Evolutionary conservation across 768 basidiomycete genomes (phyloP).

Genomic region (Floccularia luteovirens): DNA sequence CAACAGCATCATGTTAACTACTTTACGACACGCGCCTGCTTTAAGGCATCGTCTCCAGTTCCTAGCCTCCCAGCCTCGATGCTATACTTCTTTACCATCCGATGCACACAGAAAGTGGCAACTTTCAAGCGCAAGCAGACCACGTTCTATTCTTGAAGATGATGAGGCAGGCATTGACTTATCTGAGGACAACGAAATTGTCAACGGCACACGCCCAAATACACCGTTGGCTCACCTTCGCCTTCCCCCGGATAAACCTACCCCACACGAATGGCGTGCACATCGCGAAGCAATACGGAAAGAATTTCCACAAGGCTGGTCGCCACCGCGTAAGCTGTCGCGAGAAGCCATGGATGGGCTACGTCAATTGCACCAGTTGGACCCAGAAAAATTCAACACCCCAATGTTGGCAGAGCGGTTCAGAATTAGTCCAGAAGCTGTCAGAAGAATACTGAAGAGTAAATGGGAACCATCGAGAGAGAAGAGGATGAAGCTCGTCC

Average conservation of each 20-base stretch:
- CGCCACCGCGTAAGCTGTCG: constrained; percentile 72
- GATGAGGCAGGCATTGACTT: constrained; percentile 36
- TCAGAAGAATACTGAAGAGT: constrained; percentile 72
- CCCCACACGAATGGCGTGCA: constrained; percentile 38
- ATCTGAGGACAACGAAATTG: constrained; percentile 42
- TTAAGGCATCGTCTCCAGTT: background rate
- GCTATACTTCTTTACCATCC: no score
- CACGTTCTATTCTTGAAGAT: constrained; percentile 42
- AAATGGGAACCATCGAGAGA: constrained; percentile 58
- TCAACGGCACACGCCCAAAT: constrained; percentile 31
- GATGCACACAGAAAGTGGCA: constrained; percentile 28
- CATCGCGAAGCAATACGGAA: constrained; percentile 47
- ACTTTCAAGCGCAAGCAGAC: constrained; percentile 26
- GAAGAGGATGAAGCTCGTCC: constrained; percentile 38
- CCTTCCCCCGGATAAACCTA: constrained; percentile 27
- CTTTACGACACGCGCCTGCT: no score
- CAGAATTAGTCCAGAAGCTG: constrained; percentile 74
- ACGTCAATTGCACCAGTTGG: constrained; percentile 54
- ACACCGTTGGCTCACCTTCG: constrained; percentile 29
- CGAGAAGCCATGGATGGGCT: constrained; percentile 81
- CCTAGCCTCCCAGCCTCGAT: background rate
- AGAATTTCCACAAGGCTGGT: constrained; percentile 63
- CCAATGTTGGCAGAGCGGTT: constrained; percentile 70
- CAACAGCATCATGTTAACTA: no score
- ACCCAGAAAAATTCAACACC: constrained; percentile 59